Percentiles rank a stretch among this genome's conserved stretches.
Conservation (phyloP, 192 early-diverging fungal species). For the Entomortierella lignicola region DNA sequence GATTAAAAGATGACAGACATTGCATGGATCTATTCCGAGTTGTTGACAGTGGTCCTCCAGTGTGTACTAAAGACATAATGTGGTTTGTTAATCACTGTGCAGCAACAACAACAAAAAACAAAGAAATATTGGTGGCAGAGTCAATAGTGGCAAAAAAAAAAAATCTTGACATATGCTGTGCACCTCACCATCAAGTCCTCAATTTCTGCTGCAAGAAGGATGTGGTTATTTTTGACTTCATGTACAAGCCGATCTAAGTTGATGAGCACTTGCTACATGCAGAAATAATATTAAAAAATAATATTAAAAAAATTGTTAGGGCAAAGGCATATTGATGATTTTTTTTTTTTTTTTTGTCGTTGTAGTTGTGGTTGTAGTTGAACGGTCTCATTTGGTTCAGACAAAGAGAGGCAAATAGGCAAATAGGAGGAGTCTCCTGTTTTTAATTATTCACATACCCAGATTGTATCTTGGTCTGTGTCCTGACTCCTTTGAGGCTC, state of each 20-base stretch:
- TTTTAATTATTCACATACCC: constrained; percentile 31
- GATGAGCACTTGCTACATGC: constrained; percentile 54
- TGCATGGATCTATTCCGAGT: constrained; percentile 42
- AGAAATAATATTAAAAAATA: background rate
- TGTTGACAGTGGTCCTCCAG: constrained; percentile 32
- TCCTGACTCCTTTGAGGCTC: constrained; percentile 22
- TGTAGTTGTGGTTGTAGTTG: too few relatives aligned
- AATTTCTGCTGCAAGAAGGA: constrained; percentile 57
- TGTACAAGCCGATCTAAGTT: constrained; percentile 55
- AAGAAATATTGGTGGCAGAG: background rate
- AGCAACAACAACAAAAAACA: background rate
- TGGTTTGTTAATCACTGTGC: too few relatives aligned
- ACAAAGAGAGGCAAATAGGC: background rate
- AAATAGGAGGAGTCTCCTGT: background rate
- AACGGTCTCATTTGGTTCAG: too few relatives aligned
- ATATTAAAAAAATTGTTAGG: constrained; percentile 3
- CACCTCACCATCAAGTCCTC: constrained; percentile 62
- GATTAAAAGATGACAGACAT: constrained; percentile 31
- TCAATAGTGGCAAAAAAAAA: constrained; percentile 15
- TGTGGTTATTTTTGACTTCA: constrained; percentile 47
- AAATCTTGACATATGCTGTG: too few relatives aligned
- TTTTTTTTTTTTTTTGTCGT: background rate
- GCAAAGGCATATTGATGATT: background rate
- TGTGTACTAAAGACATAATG: constrained; percentile 5
- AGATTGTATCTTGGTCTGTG: constrained; percentile 22